Evolutionary conservation across 2,329 filamentous ascomycete species (phyloP), one percentile per base, ranked within the genome.

Genomic region (Zymoseptoria pseudotritici): DNA sequence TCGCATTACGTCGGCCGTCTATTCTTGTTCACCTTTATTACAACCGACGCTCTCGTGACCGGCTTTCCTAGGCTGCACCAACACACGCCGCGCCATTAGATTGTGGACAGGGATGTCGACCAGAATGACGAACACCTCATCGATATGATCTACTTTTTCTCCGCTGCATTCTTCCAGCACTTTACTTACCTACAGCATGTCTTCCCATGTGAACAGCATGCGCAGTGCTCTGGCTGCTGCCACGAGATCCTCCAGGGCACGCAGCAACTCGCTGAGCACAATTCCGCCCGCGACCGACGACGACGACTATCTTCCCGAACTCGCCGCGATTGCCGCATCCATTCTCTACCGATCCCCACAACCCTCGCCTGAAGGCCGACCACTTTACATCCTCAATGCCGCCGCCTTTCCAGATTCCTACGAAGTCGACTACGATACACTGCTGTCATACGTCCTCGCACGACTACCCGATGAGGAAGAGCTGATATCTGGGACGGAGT

Each of bases 391-490:
- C 24, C 77, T 84, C 66, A 82, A 82, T 66, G 79, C 80, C 8
- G 80, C 80, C 19, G 81, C 80, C n/a, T 78, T 84, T 53, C 82
- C 82, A 13, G 81, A 83, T 65, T 75, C 80, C 19, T 75, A 75
- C 62, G 78, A 81, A 58, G 75, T 79, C 57, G 80, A 83, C 71
- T 84, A 82, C 70, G 80, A 83, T 67, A 73, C 72, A 50, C 73
- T 84, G 17, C 72, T 83, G 5, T 80, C 81, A 3, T 83, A 84
- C 61, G 81, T 84, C 6, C 74, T 84, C 13, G 78, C 79, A 2
- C 74, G 81, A 58, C 71, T 84, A 26, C 82, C 82, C 2, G 78
- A 78, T 21, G 81, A 84, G 63, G 81, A 83, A 53, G 81, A 83
- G 62, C 69, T 83, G 59, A 73, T 82, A 29, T 76, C 75, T 54